Conservation (phyloP, 257 asterid genomes). For the Solanum peruvianum region DNA sequence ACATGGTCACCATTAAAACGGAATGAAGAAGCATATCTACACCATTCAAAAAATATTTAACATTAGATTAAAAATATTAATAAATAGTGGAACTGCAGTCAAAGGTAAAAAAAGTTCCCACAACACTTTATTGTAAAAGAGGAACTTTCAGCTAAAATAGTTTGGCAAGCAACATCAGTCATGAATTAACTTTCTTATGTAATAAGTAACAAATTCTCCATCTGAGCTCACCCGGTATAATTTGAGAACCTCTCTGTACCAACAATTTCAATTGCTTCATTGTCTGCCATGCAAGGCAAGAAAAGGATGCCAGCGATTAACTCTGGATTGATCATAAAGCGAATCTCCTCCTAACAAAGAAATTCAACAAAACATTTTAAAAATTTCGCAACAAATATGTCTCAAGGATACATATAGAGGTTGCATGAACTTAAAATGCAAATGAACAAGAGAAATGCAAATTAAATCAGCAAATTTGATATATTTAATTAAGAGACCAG, state of each 20-base stretch:
- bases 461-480: not conserved
- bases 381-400: not conserved
- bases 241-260: conserved; percentile 89
- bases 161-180: not conserved
- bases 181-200: not conserved
- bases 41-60: not conserved
- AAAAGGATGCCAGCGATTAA: conserved; percentile 64
- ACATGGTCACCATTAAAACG: conserved; percentile 49
- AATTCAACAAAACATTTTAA: not conserved
- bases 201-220: not conserved
- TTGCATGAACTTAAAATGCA: not conserved
- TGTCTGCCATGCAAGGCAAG: conserved; percentile 67
- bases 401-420: not conserved
- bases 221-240: conserved; percentile 45
- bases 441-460: not conserved
- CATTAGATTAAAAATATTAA: not conserved
- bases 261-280: conserved; percentile 82
- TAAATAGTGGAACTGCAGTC: not conserved
- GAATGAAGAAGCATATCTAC: conserved; percentile 76
- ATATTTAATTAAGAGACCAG: not conserved
- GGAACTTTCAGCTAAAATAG: not conserved
- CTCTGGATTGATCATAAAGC: conserved; percentile 94
- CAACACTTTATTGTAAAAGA: not conserved
- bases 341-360: conserved; percentile 59
- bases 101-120: not conserved